Conservation (phyloP, 148 eudicot species). For the Silene conica region DNA sequence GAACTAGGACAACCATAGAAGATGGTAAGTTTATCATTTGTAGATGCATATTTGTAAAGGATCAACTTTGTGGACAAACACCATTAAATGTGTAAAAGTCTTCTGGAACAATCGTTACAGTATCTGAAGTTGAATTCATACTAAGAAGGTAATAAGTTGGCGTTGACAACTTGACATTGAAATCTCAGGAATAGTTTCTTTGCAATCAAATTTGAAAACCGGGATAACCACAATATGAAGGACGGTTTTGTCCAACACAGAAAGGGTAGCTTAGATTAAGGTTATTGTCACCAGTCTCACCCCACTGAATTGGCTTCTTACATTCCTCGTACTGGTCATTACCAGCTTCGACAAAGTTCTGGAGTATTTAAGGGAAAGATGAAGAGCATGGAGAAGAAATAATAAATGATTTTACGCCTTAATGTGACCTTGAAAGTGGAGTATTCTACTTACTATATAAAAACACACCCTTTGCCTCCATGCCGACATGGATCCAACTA, state of each 20-base stretch:
- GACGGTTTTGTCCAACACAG: slow-evolving; percentile 32
- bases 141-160: slow-evolving; percentile 28
- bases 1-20: slow-evolving; percentile 30
- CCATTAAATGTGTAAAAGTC: not conserved
- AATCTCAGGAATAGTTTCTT: slow-evolving; percentile 18
- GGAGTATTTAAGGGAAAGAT: slow-evolving; percentile 4
- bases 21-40: slow-evolving; percentile 31
- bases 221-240: slow-evolving; percentile 47
- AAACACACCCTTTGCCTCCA: no score
- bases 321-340: slow-evolving; percentile 31
- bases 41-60: slow-evolving; percentile 19
- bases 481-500: no score
- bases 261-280: slow-evolving; percentile 52
- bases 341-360: slow-evolving; percentile 3
- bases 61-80: slow-evolving; percentile 28
- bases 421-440: not conserved
- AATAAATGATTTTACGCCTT: slow-evolving; percentile 9
- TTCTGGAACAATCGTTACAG: slow-evolving; percentile 15
- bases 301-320: slow-evolving; percentile 30
- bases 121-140: slow-evolving; percentile 10
- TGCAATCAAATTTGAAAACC: slow-evolving; percentile 46
- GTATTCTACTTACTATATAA: no score
- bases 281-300: no score
- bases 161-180: slow-evolving; percentile 16
- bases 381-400: not conserved